These are phyloP conservation scores for Penicillium coffeae DNA, from an alignment of 495 filamentous ascomycete species.

Conservation along the genomic window DNA sequence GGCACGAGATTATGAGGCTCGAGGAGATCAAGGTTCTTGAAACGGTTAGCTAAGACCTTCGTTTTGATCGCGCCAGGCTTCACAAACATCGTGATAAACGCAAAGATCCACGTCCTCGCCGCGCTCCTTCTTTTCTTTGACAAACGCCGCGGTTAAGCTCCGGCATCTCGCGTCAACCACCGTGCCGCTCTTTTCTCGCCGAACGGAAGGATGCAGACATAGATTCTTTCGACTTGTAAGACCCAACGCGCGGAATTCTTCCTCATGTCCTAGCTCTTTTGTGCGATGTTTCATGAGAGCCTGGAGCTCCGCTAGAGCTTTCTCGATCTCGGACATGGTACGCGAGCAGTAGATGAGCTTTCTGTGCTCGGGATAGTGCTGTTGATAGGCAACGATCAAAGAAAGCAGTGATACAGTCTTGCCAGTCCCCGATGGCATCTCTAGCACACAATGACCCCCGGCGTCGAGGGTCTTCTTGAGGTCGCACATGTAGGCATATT, in stretches of 20 bases:
- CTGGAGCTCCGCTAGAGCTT: slow-evolving; percentile 88
- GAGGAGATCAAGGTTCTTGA: slow-evolving; percentile 83
- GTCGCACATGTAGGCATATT: slow-evolving; percentile 99
- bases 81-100: slow-evolving; percentile 82
- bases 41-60: slow-evolving; percentile 14
- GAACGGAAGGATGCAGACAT: slow-evolving; percentile 93
- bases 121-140: slow-evolving; percentile 92
- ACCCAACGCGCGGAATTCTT: slow-evolving; percentile 90
- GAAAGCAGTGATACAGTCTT: slow-evolving; percentile 96
- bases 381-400: slow-evolving; percentile 93
- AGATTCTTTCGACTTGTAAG: slow-evolving; percentile 96
- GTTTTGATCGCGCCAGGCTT: background rate
- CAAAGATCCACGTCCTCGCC: slow-evolving; percentile 93
- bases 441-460: slow-evolving; percentile 93
- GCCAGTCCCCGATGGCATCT: slow-evolving; percentile 99
- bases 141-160: slow-evolving; percentile 92
- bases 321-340: slow-evolving; percentile 65
- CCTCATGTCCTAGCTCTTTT: slow-evolving; percentile 77
- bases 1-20: slow-evolving; percentile 93
- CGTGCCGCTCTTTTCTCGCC: slow-evolving; percentile 87
- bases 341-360: slow-evolving; percentile 99
- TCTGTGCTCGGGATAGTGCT: slow-evolving; percentile 81
- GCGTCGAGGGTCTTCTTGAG: slow-evolving; percentile 95
- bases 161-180: slow-evolving; percentile 93
- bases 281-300: slow-evolving; percentile 90